Percentiles rank a stretch among this genome's conserved stretches.
phyloP scores from a whole-genome alignment of 768 basidiomycete species.

The Phlegmacium glaucopus region DNA sequence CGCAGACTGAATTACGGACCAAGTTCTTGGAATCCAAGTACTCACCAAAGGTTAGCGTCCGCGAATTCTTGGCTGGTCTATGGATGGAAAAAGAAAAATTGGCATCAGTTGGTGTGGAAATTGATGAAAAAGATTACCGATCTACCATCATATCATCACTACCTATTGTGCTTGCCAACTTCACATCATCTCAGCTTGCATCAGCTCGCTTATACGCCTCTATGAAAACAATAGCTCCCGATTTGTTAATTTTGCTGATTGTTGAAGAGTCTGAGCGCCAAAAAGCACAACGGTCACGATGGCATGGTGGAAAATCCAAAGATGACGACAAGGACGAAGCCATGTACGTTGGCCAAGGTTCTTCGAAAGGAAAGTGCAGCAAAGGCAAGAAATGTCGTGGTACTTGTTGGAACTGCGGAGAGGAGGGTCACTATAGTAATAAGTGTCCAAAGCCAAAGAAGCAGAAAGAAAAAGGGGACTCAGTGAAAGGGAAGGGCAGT shows the following conservation, averaged over 20 bases:
- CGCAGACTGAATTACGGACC: too few species aligned
- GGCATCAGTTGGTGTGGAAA: too few species aligned
- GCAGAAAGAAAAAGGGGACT: neutral
- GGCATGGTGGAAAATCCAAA: neutral
- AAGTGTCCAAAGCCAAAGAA: conserved; percentile 13
- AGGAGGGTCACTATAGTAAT: conserved; percentile 19
- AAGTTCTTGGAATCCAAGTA: conserved; percentile 25
- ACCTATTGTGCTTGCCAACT: conserved; percentile 18
- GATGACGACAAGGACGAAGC: too few species aligned
- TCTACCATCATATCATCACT: conserved; percentile 26
- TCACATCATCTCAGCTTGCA: conserved; percentile 18
- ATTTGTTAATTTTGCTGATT: conserved; percentile 16
- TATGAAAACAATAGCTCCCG: conserved; percentile 15
- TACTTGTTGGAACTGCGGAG: conserved; percentile 26
- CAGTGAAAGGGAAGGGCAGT: neutral
- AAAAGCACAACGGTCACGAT: neutral
- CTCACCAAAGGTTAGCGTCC: conserved; percentile 24
- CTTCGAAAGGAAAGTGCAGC: conserved; percentile 5
- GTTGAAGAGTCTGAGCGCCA: conserved; percentile 18
- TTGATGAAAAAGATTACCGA: conserved; percentile 17
- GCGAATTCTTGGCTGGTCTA: conserved; percentile 23
- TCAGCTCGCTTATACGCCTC: conserved; percentile 13
- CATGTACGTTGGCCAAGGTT: too few species aligned
- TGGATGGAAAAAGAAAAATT: conserved; percentile 16
- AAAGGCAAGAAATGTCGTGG: conserved; percentile 3